Conservation (phyloP, 805 yeast species). For the Ogataea pini region DNA sequence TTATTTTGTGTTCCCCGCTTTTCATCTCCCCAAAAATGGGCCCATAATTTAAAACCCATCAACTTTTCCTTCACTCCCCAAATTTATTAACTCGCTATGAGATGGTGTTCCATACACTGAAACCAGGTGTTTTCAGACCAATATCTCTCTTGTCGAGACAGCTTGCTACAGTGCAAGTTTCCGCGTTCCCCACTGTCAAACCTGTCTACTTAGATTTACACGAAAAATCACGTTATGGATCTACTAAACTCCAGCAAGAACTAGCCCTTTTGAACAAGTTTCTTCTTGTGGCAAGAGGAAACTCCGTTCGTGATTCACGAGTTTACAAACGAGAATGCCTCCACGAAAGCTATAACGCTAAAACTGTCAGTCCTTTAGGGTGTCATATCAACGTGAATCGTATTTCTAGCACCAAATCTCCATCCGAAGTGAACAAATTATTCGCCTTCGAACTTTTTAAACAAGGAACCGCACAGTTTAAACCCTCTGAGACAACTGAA, state of each 20-base stretch:
- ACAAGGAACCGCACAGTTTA: conserved; percentile 1
- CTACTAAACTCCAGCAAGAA: not conserved
- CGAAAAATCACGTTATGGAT: not conserved
- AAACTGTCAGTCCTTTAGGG: not conserved
- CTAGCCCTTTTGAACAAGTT: conserved; percentile 2
- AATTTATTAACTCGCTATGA: not conserved
- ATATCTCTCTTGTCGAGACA: not conserved
- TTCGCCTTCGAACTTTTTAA: conserved; percentile 1
- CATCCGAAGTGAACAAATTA: not conserved
- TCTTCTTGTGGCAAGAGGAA: not conserved
- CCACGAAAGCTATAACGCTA: not conserved
- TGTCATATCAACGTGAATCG: conserved; percentile 1
- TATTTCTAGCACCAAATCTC: not conserved
- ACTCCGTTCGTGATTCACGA: not conserved
- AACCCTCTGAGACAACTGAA: not conserved
- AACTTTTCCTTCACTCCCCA: not conserved
- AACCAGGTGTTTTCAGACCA: not conserved
- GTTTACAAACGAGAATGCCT: not conserved
- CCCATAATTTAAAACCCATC: not conserved
- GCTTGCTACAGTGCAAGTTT: not conserved
- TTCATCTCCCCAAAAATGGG: not conserved
- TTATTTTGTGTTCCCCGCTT: conserved; percentile 4
- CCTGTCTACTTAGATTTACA: not conserved
- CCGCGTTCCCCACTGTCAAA: not conserved
- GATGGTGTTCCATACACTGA: not conserved